Conservation (phyloP, 257 asterid genomes). For the Solanum boliviense region DNA sequence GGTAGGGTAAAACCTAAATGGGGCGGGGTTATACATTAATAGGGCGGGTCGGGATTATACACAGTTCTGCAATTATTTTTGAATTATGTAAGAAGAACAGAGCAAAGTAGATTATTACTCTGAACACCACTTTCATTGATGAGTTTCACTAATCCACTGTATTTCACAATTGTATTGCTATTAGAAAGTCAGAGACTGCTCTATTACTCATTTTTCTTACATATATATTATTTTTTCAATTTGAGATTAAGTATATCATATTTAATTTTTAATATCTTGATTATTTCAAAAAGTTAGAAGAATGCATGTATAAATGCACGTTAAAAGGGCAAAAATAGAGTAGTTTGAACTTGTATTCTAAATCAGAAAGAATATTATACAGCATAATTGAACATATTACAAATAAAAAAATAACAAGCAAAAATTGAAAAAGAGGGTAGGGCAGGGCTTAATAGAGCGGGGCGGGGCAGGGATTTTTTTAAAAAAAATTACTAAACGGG, state of each 20-base stretch:
- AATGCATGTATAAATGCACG: background rate
- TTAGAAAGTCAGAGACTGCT: background rate
- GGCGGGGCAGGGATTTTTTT: background rate
- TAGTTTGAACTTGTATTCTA: background rate
- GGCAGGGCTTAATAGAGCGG: background rate
- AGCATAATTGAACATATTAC: background rate
- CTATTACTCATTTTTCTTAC: background rate
- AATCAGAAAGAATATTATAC: background rate
- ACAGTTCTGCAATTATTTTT: background rate
- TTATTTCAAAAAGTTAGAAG: background rate
- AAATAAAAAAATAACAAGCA: background rate
- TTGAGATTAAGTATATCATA: background rate
- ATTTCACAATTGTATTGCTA: background rate
- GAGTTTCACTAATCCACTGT: background rate
- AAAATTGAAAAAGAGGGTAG: background rate
- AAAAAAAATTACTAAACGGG: background rate
- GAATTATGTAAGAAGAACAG: background rate
- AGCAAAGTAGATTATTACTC: background rate
- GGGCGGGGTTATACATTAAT: background rate
- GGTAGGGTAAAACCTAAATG: background rate
- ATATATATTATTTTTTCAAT: no score
- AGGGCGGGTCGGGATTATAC: background rate
- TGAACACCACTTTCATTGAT: background rate
- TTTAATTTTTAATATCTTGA: background rate
- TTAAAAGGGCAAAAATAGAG: background rate